Percentiles rank a stretch among this genome's conserved stretches.
phyloP scores from a whole-genome alignment of 345 rosid species.

The Citrus hindsii region DNA sequence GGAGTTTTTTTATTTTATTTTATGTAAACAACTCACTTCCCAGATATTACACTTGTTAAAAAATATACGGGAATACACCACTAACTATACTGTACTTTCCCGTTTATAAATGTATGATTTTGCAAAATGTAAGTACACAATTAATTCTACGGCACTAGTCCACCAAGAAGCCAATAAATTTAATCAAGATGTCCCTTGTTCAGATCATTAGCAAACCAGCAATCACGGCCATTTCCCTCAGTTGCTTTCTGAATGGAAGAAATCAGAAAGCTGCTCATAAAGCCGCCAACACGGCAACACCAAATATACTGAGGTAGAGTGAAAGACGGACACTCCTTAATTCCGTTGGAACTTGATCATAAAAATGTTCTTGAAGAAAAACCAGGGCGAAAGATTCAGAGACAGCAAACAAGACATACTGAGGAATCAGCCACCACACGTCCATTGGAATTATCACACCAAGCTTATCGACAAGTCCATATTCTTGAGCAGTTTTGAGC shows the following conservation, averaged over 20 bases:
- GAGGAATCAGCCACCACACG: conserved; percentile 67
- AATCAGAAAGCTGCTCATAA: conserved; percentile 52
- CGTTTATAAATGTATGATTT: conserved; percentile 37
- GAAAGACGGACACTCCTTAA: conserved; percentile 55
- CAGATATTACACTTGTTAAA: too few relatives aligned
- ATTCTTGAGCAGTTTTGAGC: conserved; percentile 36
- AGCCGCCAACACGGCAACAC: conserved; percentile 55
- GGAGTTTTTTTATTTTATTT: too few relatives aligned
- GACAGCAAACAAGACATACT: conserved; percentile 43
- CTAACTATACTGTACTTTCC: background rate
- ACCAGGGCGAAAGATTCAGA: conserved; percentile 55
- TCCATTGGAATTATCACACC: conserved; percentile 48
- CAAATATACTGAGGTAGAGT: conserved; percentile 53
- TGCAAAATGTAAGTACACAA: conserved; percentile 38
- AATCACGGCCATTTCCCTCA: conserved; percentile 30
- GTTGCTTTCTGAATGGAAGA: conserved; percentile 42
- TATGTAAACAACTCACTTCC: too few relatives aligned
- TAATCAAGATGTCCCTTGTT: conserved; percentile 57
- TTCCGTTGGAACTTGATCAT: conserved; percentile 54
- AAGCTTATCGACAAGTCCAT: conserved; percentile 39
- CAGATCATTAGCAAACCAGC: conserved; percentile 55
- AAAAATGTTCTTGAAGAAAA: conserved; percentile 67
- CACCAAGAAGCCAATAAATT: conserved; percentile 53
- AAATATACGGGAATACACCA: too few relatives aligned
- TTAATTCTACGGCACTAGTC: conserved; percentile 34